Evolutionary conservation across 495 filamentous ascomycete species (phyloP).

Genomic region (Podospora tetraspora): DNA sequence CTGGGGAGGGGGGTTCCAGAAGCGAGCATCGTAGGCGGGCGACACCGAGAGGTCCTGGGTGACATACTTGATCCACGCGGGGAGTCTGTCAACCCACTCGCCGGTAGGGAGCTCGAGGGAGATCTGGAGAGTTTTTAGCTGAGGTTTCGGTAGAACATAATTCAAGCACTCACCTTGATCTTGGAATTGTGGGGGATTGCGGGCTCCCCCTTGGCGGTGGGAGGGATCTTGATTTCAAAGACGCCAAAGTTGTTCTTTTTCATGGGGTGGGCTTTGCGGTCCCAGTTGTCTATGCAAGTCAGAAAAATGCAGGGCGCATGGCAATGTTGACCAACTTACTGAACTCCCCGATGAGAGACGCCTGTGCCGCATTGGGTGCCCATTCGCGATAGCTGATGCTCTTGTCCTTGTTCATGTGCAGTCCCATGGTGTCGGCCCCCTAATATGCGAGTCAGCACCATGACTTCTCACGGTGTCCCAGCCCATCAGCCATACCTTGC

Average conservation of each 20-base stretch:
- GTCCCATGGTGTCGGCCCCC: slow-evolving; percentile 82
- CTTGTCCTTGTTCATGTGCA: slow-evolving; percentile 71
- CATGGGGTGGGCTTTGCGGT: slow-evolving; percentile 76
- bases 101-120: slow-evolving; percentile 74
- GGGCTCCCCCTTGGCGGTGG: slow-evolving; percentile 60
- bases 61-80: slow-evolving; percentile 95
- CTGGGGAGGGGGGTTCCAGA: slow-evolving; percentile 85
- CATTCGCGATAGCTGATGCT: slow-evolving; percentile 93
- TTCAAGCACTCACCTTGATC: slow-evolving; percentile 64
- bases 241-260: slow-evolving; percentile 78
- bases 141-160: background rate
- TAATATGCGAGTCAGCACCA: slow-evolving; percentile 30
- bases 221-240: slow-evolving; percentile 76
- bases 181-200: slow-evolving; percentile 91
- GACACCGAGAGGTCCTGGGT: slow-evolving; percentile 87
- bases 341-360: slow-evolving; percentile 92
- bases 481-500: slow-evolving; percentile 52
- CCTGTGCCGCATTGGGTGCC: slow-evolving; percentile 82
- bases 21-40: slow-evolving; percentile 86
- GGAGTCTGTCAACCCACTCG: slow-evolving; percentile 79
- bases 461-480: background rate
- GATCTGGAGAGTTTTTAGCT: slow-evolving; percentile 51
- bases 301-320: background rate
- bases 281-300: slow-evolving; percentile 69
- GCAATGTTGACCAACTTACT: slow-evolving; percentile 48